These are phyloP conservation scores for Medicago ruthenica DNA, from an alignment of 306 rosid species.

Conservation along the genomic window DNA sequence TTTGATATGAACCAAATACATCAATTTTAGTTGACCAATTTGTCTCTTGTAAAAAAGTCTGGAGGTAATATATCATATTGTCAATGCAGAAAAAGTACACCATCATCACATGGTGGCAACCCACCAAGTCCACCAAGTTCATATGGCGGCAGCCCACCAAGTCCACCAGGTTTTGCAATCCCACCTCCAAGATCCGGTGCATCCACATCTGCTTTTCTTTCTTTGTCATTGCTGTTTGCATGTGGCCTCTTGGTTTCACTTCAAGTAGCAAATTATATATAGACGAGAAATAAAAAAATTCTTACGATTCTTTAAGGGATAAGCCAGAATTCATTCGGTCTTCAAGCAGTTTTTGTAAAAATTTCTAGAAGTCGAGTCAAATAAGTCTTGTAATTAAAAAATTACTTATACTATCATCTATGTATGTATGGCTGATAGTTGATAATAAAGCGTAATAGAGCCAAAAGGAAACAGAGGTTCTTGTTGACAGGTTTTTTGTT, in stretches of 20 bases:
- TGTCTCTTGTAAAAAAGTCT: too few relatives aligned
- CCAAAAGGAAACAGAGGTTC: too few relatives aligned
- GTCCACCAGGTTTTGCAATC: background rate
- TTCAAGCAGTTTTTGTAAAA: too few relatives aligned
- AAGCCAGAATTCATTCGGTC: too few relatives aligned
- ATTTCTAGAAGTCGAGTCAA: too few relatives aligned
- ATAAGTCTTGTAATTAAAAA: background rate
- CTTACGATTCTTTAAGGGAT: constrained; percentile 48
- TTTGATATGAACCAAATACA: too few relatives aligned
- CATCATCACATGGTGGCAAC: background rate
- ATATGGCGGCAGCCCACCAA: background rate
- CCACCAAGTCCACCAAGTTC: background rate
- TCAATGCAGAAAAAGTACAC: constrained; percentile 49
- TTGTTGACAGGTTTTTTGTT: too few relatives aligned
- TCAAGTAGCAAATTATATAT: constrained; percentile 52
- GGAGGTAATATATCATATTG: constrained; percentile 3
- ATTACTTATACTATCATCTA: background rate
- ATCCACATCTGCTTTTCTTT: constrained; percentile 58
- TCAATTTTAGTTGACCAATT: too few relatives aligned
- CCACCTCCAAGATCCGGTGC: constrained; percentile 54
- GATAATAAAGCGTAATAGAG: too few relatives aligned
- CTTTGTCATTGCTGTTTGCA: constrained; percentile 48
- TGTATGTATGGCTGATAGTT: too few relatives aligned
- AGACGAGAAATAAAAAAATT: constrained; percentile 47
- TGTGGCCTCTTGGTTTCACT: constrained; percentile 53